Evolutionary conservation across 2,329 filamentous ascomycete species (phyloP).

Genomic region (Scedosporium aurantiacum): DNA sequence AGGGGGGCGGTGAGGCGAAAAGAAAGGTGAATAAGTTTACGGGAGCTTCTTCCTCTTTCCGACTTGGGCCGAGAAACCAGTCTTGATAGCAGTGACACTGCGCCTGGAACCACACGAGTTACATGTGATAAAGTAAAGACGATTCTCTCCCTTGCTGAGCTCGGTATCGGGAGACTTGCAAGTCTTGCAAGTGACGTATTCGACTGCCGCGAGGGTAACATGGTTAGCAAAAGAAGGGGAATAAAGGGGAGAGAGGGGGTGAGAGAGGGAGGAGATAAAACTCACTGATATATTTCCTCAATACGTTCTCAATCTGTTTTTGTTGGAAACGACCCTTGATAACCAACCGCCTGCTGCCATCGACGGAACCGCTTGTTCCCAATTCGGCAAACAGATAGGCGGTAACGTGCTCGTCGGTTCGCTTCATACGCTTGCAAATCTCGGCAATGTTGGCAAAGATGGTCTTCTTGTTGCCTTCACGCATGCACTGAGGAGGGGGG

Average conservation of each 20-base stretch:
- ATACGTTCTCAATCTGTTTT: constrained; percentile 96
- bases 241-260: neutral
- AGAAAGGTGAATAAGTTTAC: constrained; percentile 32
- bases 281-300: constrained; percentile 88
- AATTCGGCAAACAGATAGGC: constrained; percentile 95
- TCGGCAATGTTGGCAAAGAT: constrained; percentile 99
- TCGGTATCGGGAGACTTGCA: constrained; percentile 92
- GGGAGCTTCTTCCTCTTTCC: constrained; percentile 93
- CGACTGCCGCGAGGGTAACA: constrained; percentile 40
- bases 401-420: constrained; percentile 93
- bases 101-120: constrained; percentile 71
- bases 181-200: constrained; percentile 99
- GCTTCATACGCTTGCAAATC: constrained; percentile 99
- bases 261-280: constrained; percentile 13
- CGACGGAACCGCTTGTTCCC: constrained; percentile 92
- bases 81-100: constrained; percentile 96
- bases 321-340: constrained; percentile 99
- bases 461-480: constrained; percentile 99
- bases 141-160: constrained; percentile 97
- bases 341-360: constrained; percentile 83
- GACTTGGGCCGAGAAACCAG: constrained; percentile 98
- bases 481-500: constrained; percentile 92
- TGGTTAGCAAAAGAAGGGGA: constrained; percentile 17
- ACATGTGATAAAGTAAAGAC: constrained; percentile 97
- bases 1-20: neutral